A percentile compares a stretch with the other conserved stretches of the same genome.
phyloP scores from a whole-genome alignment of 306 rosid species.

The Lotus japonicus region DNA sequence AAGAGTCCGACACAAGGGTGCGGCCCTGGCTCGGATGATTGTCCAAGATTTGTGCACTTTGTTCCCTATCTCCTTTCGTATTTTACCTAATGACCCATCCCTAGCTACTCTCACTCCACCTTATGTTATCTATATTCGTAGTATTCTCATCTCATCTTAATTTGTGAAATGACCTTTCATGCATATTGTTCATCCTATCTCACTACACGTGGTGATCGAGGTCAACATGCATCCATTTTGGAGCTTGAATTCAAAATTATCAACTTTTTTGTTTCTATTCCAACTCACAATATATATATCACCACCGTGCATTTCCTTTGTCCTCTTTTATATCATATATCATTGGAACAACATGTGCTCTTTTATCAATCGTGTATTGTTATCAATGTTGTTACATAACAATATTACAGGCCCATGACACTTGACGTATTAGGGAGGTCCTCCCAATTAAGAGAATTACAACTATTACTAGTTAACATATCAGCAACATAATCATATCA shows the following conservation, averaged over 20 bases:
- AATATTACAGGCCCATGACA: no score
- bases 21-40: conserved; percentile 41
- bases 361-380: no score
- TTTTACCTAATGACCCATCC: conserved; percentile 24
- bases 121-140: conserved; percentile 20
- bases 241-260: background rate
- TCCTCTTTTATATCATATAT: background rate
- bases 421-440: no score
- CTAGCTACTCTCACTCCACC: background rate
- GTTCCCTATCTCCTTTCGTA: conserved; percentile 26
- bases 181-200: conserved; percentile 25
- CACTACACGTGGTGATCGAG: conserved; percentile 3
- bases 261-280: background rate
- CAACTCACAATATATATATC: background rate
- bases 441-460: no score
- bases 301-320: background rate
- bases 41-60: conserved; percentile 39
- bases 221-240: background rate
- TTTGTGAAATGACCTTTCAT: conserved; percentile 20
- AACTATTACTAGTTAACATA: no score
- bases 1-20: conserved; percentile 56
- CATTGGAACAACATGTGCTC: no score
- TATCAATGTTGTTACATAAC: no score
- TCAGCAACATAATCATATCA: no score
- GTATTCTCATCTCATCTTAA: conserved; percentile 20